phyloP scores from a whole-genome alignment of 257 asterid species.

The Linaria vulgaris region DNA sequence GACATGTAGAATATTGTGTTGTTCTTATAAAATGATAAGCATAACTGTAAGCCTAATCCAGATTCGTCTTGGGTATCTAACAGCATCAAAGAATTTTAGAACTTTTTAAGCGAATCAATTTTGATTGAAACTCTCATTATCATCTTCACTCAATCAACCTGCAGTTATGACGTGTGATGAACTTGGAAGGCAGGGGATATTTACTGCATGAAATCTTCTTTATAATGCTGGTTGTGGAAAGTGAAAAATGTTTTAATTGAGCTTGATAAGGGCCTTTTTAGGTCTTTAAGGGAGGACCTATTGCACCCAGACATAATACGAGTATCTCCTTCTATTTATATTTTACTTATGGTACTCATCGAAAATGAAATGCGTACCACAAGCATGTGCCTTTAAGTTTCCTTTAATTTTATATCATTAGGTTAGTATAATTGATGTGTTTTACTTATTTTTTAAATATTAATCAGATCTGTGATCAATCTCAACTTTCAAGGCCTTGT shows the following conservation, averaged over 20 bases:
- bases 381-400: neutral
- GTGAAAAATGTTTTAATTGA: conserved; percentile 35
- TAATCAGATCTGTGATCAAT: conserved; percentile 63
- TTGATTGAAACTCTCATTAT: conserved; percentile 37
- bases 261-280: conserved; percentile 43
- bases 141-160: conserved; percentile 65
- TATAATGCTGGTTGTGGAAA: conserved; percentile 34
- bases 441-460: conserved; percentile 35
- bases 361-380: neutral
- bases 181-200: conserved; percentile 46
- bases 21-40: conserved; percentile 18
- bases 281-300: conserved; percentile 22
- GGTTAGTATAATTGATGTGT: conserved; percentile 4
- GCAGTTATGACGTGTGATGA: conserved; percentile 85
- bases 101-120: conserved; percentile 24
- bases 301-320: conserved; percentile 14
- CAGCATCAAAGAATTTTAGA: neutral
- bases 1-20: conserved; percentile 1
- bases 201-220: conserved; percentile 29
- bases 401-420: neutral
- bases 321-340: conserved; percentile 20
- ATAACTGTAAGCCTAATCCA: neutral
- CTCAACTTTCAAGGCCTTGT: conserved; percentile 37
- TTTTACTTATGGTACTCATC: neutral
- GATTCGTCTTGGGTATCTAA: conserved; percentile 17